Percentiles rank a stretch among this genome's conserved stretches.
phyloP scores from a whole-genome alignment of 2,329 filamentous ascomycete genomes.

The Beauveria rudraprayagi region DNA sequence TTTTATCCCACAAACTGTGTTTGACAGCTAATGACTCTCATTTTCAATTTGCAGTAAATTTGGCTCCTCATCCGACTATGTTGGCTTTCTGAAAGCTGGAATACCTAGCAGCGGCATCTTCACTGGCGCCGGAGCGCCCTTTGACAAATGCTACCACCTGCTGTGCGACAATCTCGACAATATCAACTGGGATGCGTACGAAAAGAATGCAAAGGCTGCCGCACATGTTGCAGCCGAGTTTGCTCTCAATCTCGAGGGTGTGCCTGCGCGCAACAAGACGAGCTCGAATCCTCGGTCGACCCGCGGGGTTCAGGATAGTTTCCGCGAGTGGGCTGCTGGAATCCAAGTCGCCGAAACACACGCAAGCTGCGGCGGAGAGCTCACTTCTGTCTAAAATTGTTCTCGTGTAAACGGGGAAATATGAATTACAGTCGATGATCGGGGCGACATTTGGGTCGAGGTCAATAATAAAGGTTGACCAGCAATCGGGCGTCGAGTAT shows the following conservation, averaged over 20 bases:
- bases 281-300: constrained; percentile 20
- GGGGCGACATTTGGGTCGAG: background rate
- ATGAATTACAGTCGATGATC: too few relatives aligned
- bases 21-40: background rate
- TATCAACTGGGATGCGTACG: constrained; percentile 33
- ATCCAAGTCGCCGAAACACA: constrained; percentile 20
- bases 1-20: background rate
- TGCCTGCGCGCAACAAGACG: constrained; percentile 25
- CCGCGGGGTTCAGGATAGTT: constrained; percentile 18
- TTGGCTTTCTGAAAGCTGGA: constrained; percentile 31
- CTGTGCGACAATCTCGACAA: constrained; percentile 33
- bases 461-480: background rate
- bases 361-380: constrained; percentile 22
- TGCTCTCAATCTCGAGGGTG: constrained; percentile 27
- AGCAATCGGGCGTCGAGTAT: background rate
- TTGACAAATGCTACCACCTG: constrained; percentile 32
- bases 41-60: constrained; percentile 18
- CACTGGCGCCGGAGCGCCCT: constrained; percentile 28
- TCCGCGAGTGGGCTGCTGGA: constrained; percentile 20
- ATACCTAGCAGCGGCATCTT: constrained; percentile 33
- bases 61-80: constrained; percentile 31
- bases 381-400: constrained; percentile 9
- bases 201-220: constrained; percentile 35
- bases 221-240: constrained; percentile 40
- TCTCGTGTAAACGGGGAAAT: background rate